A percentile compares a stretch with the other conserved stretches of the same genome.
phyloP scores from a whole-genome alignment of 1,284 basidiomycete genomes.

The Amylostereum areolatum region DNA sequence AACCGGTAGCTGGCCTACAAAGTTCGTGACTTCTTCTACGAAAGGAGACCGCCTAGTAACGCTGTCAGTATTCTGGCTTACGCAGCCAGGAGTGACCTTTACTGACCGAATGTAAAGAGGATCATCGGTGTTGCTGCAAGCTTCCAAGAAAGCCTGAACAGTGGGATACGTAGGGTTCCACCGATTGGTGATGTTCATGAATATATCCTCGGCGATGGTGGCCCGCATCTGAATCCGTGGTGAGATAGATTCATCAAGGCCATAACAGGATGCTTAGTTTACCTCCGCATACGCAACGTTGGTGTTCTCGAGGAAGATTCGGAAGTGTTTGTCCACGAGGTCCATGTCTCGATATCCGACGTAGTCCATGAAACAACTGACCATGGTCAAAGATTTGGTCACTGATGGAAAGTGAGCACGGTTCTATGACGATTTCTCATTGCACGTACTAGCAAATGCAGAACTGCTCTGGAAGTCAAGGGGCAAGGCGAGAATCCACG shows the following conservation, averaged over 20 bases:
- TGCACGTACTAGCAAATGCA: constrained; percentile 61
- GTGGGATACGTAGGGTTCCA: constrained; percentile 78
- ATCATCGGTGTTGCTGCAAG: constrained; percentile 56
- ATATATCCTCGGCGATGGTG: constrained; percentile 66
- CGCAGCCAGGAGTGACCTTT: background rate
- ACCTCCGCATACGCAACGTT: constrained; percentile 84
- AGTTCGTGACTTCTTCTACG: constrained; percentile 46
- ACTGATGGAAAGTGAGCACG: constrained; percentile 33
- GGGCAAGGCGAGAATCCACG: constrained; percentile 75
- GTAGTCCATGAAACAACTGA: constrained; percentile 54
- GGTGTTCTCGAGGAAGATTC: constrained; percentile 70
- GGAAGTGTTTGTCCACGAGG: constrained; percentile 61
- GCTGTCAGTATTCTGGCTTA: too few species aligned
- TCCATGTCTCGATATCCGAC: constrained; percentile 61
- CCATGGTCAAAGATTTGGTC: constrained; percentile 59
- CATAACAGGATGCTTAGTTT: constrained; percentile 6
- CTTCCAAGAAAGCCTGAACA: constrained; percentile 55
- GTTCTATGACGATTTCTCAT: constrained; percentile 1
- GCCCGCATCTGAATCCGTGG: constrained; percentile 51
- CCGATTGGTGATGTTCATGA: constrained; percentile 52
- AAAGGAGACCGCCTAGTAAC: constrained; percentile 32
- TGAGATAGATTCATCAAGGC: constrained; percentile 5
- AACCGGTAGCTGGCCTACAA: constrained; percentile 52
- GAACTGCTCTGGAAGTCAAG: constrained; percentile 80
- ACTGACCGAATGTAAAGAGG: constrained; percentile 58